Percentiles rank a stretch among this genome's conserved stretches.
These are phyloP conservation scores for Daldinia decipiens DNA, from an alignment of 495 filamentous ascomycete genomes.

Conservation along the genomic window DNA sequence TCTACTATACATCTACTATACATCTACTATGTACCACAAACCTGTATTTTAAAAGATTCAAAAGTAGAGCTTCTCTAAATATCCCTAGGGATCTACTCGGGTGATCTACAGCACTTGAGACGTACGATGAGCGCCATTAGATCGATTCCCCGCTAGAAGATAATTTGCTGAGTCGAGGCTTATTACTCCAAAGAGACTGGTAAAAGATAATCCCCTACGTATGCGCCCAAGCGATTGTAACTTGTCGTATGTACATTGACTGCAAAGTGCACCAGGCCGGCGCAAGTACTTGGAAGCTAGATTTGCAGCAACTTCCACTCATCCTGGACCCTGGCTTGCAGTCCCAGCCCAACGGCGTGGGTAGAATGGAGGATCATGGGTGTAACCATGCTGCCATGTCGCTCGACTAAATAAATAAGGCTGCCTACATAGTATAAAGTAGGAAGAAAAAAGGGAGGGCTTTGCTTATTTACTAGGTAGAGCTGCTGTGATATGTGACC, in stretches of 20 bases:
- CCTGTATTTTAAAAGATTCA: slow-evolving; percentile 4
- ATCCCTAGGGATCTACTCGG: slow-evolving; percentile 35
- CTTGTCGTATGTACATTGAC: slow-evolving; percentile 30
- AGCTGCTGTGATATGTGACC: slow-evolving; percentile 36
- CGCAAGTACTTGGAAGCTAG: slow-evolving; percentile 18
- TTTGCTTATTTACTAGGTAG: slow-evolving; percentile 32
- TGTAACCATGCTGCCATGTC: slow-evolving; percentile 40
- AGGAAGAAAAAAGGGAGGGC: background rate
- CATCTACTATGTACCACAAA: too few species aligned
- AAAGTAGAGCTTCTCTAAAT: slow-evolving; percentile 9
- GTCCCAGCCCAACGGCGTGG: slow-evolving; percentile 45
- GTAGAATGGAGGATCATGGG: slow-evolving; percentile 41
- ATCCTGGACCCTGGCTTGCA: slow-evolving; percentile 41
- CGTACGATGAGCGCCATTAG: slow-evolving; percentile 12
- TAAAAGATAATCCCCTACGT: slow-evolving; percentile 10
- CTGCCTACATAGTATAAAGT: slow-evolving; percentile 12
- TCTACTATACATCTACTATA: too few species aligned
- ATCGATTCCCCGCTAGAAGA: slow-evolving; percentile 2
- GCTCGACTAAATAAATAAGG: slow-evolving; percentile 34
- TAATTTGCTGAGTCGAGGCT: slow-evolving; percentile 13
- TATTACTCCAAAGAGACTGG: slow-evolving; percentile 24
- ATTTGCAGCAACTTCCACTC: slow-evolving; percentile 32
- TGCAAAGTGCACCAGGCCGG: slow-evolving; percentile 15
- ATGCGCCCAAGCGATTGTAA: too few species aligned
- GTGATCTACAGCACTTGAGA: slow-evolving; percentile 34